Conservation (phyloP, 192 early-diverging fungal genomes). For the Podila epigama region DNA sequence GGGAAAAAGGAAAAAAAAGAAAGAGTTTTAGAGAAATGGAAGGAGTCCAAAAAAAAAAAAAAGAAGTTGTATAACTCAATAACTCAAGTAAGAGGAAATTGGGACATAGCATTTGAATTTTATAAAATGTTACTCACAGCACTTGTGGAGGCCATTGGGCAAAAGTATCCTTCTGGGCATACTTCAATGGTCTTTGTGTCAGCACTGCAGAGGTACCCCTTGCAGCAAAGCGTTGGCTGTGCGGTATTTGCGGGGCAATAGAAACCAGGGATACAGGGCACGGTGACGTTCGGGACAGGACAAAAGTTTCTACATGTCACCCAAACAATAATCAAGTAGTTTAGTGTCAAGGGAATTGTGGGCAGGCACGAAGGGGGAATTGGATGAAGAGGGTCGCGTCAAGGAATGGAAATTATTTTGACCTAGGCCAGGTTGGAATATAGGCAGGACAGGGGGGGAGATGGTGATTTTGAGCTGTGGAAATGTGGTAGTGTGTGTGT, state of each 20-base stretch:
- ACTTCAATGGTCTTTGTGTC: slow-evolving; percentile 47
- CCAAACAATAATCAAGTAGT: neutral
- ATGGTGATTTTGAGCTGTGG: neutral
- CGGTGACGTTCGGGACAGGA: slow-evolving; percentile 20
- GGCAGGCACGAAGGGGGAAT: neutral
- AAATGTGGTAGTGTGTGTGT: neutral
- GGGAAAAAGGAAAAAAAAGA: neutral
- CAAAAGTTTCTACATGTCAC: slow-evolving; percentile 20
- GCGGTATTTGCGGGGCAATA: slow-evolving; percentile 57
- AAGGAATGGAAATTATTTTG: neutral
- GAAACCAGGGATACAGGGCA: slow-evolving; percentile 46
- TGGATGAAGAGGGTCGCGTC: neutral
- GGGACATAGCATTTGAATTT: neutral
- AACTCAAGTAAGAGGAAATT: slow-evolving; percentile 45
- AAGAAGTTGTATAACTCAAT: too few relatives aligned
- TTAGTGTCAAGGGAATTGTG: neutral
- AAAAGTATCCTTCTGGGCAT: slow-evolving; percentile 55
- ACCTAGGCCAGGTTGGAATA: neutral
- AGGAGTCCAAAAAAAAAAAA: slow-evolving; percentile 17
- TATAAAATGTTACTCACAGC: slow-evolving; percentile 5
- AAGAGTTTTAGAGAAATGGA: neutral
- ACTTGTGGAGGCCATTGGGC: slow-evolving; percentile 19
- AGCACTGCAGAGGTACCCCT: slow-evolving; percentile 60
- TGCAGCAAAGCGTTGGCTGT: slow-evolving; percentile 66
- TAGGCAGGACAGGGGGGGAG: too few relatives aligned